Conservation (phyloP, 2,329 filamentous ascomycete species). For the Fusarium setosum region DNA sequence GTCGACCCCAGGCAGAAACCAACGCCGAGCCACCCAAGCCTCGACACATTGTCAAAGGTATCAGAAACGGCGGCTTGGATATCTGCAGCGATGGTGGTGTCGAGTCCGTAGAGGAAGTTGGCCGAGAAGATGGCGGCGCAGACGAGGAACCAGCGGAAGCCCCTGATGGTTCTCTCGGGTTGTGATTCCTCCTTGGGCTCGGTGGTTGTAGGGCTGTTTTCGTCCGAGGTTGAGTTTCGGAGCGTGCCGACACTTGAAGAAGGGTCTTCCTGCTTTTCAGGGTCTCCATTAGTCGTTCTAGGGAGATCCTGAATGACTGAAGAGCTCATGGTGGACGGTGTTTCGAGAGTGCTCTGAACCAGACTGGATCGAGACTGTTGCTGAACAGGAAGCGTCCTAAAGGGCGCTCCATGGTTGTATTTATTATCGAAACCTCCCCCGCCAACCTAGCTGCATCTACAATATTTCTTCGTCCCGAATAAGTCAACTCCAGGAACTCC, state of each 20-base stretch:
- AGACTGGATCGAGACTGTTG: background rate
- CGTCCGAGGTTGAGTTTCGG: background rate
- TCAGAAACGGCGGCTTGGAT: conserved; percentile 30
- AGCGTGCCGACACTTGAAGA: background rate
- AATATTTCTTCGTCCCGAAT: conserved; percentile 3
- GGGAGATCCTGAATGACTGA: background rate
- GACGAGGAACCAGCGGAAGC: conserved; percentile 34
- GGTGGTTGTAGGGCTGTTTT: background rate
- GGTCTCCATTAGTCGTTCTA: background rate
- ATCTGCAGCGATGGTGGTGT: conserved; percentile 32
- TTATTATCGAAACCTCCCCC: background rate
- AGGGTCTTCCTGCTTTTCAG: background rate
- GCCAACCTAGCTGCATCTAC: background rate
- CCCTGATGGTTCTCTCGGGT: conserved; percentile 18
- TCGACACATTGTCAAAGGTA: conserved; percentile 29
- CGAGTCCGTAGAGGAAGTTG: conserved; percentile 37
- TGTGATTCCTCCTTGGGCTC: conserved; percentile 3
- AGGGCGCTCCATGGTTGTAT: background rate
- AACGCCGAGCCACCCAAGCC: conserved; percentile 34
- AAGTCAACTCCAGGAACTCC: conserved; percentile 20
- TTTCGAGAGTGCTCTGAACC: background rate
- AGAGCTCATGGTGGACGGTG: background rate
- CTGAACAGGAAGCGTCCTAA: background rate
- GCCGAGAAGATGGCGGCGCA: conserved; percentile 31
- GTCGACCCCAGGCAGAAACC: conserved; percentile 33